Conservation (phyloP, 345 rosid species). For the Schrenkiella parvula region DNA sequence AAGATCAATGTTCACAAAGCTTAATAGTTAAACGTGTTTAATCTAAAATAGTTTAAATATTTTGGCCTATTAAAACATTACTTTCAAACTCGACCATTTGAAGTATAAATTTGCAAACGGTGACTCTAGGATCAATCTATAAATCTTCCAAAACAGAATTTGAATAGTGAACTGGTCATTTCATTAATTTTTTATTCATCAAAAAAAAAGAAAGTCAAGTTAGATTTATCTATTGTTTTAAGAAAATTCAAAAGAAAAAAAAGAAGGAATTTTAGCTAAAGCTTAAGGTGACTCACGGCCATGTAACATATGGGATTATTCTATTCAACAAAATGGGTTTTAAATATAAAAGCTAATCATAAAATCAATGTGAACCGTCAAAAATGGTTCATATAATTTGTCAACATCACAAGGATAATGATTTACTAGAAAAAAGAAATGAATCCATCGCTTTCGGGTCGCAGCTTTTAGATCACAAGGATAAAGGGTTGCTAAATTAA, state of each 20-base stretch:
- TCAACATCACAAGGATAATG: background rate
- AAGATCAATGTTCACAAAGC: no score
- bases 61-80: no score
- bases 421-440: background rate
- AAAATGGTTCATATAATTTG: conserved; percentile 3
- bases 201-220: background rate
- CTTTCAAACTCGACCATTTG: no score
- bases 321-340: background rate
- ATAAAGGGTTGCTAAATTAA: background rate
- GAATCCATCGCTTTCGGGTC: conserved; percentile 22
- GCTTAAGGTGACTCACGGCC: conserved; percentile 23
- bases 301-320: conserved; percentile 7
- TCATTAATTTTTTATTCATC: background rate
- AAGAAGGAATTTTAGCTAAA: background rate
- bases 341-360: background rate
- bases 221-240: background rate
- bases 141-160: background rate
- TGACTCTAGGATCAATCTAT: no score
- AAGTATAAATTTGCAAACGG: no score
- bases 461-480: conserved; percentile 15
- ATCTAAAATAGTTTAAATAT: no score
- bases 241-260: background rate
- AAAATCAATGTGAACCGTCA: conserved; percentile 12
- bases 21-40: no score
- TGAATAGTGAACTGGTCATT: background rate